Percentiles rank a stretch among this genome's conserved stretches.
Conservation (phyloP, 805 yeast species). For the Kluyveromyces starmeri region DNA sequence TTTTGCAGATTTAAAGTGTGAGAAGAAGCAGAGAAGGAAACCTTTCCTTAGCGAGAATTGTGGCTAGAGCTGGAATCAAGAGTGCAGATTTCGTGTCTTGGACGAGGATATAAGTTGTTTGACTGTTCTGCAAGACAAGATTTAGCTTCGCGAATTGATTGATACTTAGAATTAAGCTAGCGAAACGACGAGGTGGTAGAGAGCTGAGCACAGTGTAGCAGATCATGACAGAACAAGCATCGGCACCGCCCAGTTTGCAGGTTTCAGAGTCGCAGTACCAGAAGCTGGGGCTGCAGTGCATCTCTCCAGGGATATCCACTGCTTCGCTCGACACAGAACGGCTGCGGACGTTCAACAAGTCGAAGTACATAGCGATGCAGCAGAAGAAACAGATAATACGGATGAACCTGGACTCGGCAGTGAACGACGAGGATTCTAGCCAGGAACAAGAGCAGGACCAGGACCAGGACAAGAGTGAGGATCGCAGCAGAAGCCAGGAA, state of each 20-base stretch:
- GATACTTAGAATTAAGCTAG: no score
- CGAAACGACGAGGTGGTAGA: no score
- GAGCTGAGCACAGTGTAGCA: no score
- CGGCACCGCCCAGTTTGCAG: constrained; percentile 3
- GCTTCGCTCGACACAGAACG: constrained; percentile 18
- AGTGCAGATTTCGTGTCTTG: no score
- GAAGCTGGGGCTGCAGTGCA: constrained; percentile 19
- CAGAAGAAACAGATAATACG: constrained; percentile 16
- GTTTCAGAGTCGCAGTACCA: constrained; percentile 6
- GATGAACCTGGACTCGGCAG: constrained; percentile 4
- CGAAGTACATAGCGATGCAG: constrained; percentile 18
- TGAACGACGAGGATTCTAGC: neutral
- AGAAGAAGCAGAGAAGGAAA: no score
- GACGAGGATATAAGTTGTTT: no score
- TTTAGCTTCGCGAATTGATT: no score
- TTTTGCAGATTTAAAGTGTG: no score
- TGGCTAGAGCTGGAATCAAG: no score
- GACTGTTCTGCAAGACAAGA: no score
- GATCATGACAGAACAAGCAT: constrained; percentile 4
- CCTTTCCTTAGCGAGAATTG: no score
- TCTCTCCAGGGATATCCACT: constrained; percentile 22
- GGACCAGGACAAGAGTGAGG: neutral
- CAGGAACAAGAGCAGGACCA: neutral
- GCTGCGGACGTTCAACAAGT: constrained; percentile 18
- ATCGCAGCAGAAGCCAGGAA: no score